Percentiles rank a stretch among this genome's conserved stretches.
phyloP scores from a whole-genome alignment of 202 grass and related monocot species.

The Schoenoplectus tabernaemontani region DNA sequence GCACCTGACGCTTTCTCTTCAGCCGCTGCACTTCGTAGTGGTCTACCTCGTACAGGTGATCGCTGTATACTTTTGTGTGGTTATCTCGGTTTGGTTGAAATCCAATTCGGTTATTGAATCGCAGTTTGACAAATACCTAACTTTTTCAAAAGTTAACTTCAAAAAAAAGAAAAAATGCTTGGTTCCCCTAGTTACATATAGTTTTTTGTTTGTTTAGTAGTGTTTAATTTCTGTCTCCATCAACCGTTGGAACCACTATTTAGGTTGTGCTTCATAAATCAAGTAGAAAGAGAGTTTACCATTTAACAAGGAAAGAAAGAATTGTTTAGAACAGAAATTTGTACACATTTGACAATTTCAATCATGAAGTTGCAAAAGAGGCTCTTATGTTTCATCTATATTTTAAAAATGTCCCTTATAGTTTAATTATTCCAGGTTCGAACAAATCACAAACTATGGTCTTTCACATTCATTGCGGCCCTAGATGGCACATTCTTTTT shows the following conservation, averaged over 20 bases:
- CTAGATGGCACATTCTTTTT: not conserved
- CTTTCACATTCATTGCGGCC: not conserved
- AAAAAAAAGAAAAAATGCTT: not conserved
- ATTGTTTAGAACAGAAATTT: not conserved
- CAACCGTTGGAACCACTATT: not conserved
- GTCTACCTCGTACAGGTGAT: constrained; percentile 35
- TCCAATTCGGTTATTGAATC: not conserved
- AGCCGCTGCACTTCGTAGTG: constrained; percentile 46
- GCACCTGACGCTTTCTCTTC: constrained; percentile 74
- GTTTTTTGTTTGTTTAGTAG: not conserved
- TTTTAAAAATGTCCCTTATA: not conserved
- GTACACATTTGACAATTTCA: not conserved
- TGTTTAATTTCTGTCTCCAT: not conserved
- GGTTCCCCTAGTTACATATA: too few species aligned
- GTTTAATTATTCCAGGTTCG: not conserved
- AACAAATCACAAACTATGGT: not conserved
- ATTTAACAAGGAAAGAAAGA: not conserved
- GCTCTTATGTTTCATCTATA: not conserved
- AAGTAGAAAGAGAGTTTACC: not conserved
- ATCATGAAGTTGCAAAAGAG: not conserved
- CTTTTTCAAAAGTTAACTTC: not conserved
- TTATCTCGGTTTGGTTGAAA: not conserved
- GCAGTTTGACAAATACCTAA: not conserved
- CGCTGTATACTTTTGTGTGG: not conserved
- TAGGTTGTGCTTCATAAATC: not conserved